These are phyloP conservation scores for Diplodia corticola DNA, from an alignment of 2,329 filamentous ascomycete species.

Conservation along the genomic window DNA sequence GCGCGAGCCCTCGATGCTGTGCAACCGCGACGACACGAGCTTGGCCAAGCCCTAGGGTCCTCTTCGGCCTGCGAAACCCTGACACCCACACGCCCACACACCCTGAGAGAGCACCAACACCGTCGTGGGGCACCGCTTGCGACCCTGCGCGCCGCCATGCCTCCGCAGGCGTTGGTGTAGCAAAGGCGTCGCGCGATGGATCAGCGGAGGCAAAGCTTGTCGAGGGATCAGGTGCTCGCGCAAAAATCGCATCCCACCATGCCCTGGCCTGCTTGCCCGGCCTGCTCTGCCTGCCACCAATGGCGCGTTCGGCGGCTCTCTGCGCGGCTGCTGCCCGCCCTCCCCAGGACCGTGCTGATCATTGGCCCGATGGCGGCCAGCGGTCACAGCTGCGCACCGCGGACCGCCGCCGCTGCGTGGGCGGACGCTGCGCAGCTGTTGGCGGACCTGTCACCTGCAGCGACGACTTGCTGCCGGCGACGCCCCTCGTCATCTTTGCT, in stretches of 20 bases:
- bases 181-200: conserved; percentile 5
- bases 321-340: neutral
- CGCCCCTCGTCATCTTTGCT: neutral
- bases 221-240: conserved; percentile 9
- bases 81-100: no score
- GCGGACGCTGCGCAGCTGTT: neutral
- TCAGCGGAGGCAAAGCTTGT: conserved; percentile 15
- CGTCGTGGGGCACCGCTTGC: neutral
- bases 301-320: conserved; percentile 11
- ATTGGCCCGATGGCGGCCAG: conserved; percentile 3
- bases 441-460: neutral
- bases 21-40: neutral
- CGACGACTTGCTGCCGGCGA: conserved; percentile 3
- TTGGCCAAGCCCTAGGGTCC: neutral
- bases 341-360: neutral
- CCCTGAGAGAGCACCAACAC: neutral
- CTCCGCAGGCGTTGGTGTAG: neutral
- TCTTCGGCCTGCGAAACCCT: neutral
- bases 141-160: neutral
- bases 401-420: neutral
- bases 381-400: neutral
- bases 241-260: neutral
- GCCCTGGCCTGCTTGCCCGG: no score
- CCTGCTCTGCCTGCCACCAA: neutral
- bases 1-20: neutral